phyloP scores from a whole-genome alignment of 2,329 filamentous ascomycete genomes.

The Alternaria rosae region DNA sequence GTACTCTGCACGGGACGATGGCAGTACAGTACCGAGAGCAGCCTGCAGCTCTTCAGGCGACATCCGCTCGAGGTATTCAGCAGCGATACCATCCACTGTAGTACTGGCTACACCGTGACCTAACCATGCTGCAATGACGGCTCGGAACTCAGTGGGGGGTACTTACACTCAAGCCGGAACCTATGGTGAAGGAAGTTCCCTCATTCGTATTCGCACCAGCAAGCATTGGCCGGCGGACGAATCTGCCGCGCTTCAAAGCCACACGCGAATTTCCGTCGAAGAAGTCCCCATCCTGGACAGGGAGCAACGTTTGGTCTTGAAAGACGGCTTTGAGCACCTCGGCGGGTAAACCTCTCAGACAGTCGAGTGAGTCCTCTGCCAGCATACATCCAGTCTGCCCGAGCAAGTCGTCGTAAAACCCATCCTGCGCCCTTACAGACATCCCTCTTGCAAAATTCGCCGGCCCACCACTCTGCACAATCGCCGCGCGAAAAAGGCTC shows the following conservation, averaged over 20 bases:
- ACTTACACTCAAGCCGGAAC: not conserved
- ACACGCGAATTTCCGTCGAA: constrained; percentile 29
- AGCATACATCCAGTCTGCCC: constrained; percentile 6
- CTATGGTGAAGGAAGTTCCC: constrained; percentile 43
- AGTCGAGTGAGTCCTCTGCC: constrained; percentile 3
- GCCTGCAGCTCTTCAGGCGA: not conserved
- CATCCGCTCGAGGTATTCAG: not conserved
- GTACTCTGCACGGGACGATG: not conserved
- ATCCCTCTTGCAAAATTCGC: not conserved
- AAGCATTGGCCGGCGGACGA: constrained; percentile 67
- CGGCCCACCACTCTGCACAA: not conserved
- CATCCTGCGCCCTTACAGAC: constrained; percentile 16
- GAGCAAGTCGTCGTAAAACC: constrained; percentile 7
- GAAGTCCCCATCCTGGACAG: not conserved
- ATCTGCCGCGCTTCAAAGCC: constrained; percentile 53
- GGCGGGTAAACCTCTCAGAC: not conserved
- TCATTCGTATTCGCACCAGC: constrained; percentile 69
- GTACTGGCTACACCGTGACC: not conserved
- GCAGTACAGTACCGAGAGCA: not conserved
- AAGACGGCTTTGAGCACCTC: not conserved
- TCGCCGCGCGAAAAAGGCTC: not conserved
- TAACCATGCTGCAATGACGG: not conserved
- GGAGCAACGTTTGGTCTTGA: not conserved
- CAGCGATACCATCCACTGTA: not conserved
- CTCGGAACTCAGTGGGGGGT: not conserved